Percentiles rank a stretch among this genome's conserved stretches.
These are phyloP conservation scores for Capsella bursapastoris DNA, from an alignment of 345 rosid genomes.

Conservation along the genomic window DNA sequence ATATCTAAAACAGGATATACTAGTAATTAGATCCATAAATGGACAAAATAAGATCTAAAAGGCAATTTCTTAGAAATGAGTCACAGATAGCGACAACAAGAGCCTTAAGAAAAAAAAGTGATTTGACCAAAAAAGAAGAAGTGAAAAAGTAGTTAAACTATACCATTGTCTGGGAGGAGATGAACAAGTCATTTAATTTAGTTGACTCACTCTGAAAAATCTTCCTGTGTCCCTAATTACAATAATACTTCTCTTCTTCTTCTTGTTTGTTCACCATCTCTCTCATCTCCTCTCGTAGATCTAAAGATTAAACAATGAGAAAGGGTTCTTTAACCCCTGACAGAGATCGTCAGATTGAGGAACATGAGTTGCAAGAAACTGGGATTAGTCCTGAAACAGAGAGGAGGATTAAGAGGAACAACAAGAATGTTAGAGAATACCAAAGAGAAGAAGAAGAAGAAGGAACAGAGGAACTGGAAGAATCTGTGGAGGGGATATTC, in stretches of 20 bases:
- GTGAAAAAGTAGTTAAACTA: conserved; percentile 36
- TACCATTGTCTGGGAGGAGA: conserved; percentile 23
- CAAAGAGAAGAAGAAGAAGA: conserved; percentile 28
- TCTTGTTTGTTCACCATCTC: conserved; percentile 14
- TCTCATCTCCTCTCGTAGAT: conserved; percentile 15
- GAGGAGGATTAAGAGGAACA: conserved; percentile 10
- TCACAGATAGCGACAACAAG: conserved; percentile 29
- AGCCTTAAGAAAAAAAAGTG: not conserved
- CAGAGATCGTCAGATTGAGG: conserved; percentile 35
- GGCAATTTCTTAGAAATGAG: not conserved
- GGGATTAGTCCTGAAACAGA: conserved; percentile 29
- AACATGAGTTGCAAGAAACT: conserved; percentile 45
- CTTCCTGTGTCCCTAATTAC: conserved; percentile 32
- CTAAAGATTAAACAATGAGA: conserved; percentile 32
- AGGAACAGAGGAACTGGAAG: conserved; percentile 16
- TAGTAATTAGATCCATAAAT: conserved; percentile 6
- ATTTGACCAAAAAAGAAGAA: not conserved
- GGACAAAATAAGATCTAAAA: not conserved
- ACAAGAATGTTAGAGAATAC: conserved; percentile 29
- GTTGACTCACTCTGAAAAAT: conserved; percentile 44
- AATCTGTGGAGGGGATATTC: conserved; percentile 58
- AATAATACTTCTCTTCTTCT: conserved; percentile 21
- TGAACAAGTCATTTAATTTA: conserved; percentile 22
- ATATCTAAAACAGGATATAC: not conserved
- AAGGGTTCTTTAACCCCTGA: conserved; percentile 37